Evolutionary conservation across 108 stramenopile species (phyloP).

Genomic region (Cyclostephanos tholiformis): DNA sequence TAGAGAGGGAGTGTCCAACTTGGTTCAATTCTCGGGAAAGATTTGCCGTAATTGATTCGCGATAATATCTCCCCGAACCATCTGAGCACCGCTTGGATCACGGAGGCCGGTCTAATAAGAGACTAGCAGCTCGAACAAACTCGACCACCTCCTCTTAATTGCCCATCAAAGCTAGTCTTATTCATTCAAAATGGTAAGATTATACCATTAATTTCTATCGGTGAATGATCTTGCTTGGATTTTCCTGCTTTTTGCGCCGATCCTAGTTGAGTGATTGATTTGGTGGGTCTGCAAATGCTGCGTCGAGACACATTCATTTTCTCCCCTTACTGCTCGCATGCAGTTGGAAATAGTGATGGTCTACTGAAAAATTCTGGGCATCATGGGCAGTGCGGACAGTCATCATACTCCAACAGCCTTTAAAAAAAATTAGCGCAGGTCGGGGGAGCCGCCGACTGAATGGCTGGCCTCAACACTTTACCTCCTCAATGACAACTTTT

Average conservation of each 20-base stretch:
- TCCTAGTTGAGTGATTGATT: neutral
- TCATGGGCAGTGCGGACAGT: neutral
- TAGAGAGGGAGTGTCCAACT: no score
- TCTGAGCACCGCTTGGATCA: conserved; percentile 1
- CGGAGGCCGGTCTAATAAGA: conserved; percentile 12
- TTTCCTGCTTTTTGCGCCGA: neutral
- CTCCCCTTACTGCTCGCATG: neutral
- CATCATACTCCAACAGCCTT: neutral
- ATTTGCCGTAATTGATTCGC: neutral
- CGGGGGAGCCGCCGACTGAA: neutral
- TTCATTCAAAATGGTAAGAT: conserved; percentile 10
- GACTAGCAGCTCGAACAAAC: conserved; percentile 13
- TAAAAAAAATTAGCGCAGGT: no score
- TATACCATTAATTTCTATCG: neutral
- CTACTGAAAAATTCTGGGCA: neutral
- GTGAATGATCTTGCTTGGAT: neutral
- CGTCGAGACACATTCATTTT: neutral
- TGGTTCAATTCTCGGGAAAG: no score
- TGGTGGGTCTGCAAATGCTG: no score
- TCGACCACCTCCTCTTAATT: conserved; percentile 7
- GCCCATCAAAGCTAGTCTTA: neutral
- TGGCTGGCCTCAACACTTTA: neutral
- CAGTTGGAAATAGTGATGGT: no score
- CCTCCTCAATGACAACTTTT: neutral
- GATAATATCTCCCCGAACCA: neutral